Evolutionary conservation across 2,329 filamentous ascomycete genomes (phyloP).

Genomic region (Ophiosphaerella herpotricha): DNA sequence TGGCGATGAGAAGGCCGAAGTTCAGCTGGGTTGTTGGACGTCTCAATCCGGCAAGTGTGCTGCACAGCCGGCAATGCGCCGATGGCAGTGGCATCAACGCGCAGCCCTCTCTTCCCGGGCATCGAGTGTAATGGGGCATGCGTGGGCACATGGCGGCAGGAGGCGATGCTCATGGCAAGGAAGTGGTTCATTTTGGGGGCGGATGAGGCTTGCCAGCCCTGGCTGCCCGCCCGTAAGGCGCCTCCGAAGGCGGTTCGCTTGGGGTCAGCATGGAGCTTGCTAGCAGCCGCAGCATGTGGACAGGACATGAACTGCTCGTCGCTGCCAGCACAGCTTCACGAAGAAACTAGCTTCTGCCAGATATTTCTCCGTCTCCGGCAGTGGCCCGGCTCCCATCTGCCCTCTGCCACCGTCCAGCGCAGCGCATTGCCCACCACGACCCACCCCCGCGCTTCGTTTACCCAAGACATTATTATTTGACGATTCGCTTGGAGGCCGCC

Average conservation of each 20-base stretch:
- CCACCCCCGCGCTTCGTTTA: constrained; percentile 2
- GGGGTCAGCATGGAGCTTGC: constrained; percentile 3
- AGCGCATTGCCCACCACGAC: background rate
- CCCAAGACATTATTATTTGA: background rate
- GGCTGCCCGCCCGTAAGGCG: constrained; percentile 1
- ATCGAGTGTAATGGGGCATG: background rate
- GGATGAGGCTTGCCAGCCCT: constrained; percentile 1
- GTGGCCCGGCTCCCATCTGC: background rate
- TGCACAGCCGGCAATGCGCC: constrained; percentile 10
- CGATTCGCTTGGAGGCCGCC: constrained; percentile 12
- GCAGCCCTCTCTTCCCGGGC: too few relatives aligned
- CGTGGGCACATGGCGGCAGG: background rate
- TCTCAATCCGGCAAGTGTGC: too few relatives aligned
- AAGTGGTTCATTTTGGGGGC: background rate
- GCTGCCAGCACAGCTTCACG: constrained; percentile 2
- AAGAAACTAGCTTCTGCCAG: constrained; percentile 1
- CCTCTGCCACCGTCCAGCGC: background rate
- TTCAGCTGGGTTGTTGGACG: background rate
- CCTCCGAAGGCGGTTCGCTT: constrained; percentile 2
- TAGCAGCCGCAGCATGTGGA: background rate
- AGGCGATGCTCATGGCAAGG: background rate
- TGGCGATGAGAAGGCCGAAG: constrained; percentile 1
- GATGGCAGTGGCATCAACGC: background rate
- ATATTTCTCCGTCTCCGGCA: background rate
- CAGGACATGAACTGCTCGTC: constrained; percentile 8